Percentiles rank a stretch among this genome's conserved stretches.
Conservation (phyloP, 257 asterid species). For the Solanum tarijense region DNA sequence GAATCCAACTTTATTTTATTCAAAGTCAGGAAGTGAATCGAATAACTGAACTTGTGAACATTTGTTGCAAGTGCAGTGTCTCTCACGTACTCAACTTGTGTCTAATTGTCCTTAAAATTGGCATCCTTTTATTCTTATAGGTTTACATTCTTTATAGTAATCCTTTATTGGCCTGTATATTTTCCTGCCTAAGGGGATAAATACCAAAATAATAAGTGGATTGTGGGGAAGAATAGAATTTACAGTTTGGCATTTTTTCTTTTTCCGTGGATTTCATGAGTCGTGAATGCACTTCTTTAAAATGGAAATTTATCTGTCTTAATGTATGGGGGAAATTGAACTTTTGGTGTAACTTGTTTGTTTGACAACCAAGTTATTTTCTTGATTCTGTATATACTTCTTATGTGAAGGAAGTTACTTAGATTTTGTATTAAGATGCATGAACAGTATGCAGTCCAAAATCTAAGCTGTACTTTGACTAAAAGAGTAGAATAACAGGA, state of each 20-base stretch:
- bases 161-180: neutral
- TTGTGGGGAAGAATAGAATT: neutral
- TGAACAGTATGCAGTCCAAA: neutral
- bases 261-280: neutral
- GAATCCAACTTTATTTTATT: neutral
- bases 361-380: neutral
- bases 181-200: neutral
- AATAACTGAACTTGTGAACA: neutral
- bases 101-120: neutral
- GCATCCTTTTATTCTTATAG: neutral
- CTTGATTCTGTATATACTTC: neutral
- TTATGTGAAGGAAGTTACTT: neutral
- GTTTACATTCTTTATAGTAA: neutral
- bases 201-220: neutral
- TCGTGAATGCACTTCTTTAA: neutral
- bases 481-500: neutral
- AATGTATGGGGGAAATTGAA: neutral
- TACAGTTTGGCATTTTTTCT: neutral
- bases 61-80: neutral
- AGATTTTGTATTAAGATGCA: neutral
- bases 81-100: neutral
- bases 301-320: neutral
- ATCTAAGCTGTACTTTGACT: neutral
- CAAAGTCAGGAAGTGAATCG: neutral
- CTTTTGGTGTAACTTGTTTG: neutral